Evolutionary conservation across 441 rosid species (phyloP).

Genomic region (Syzygium syzygioides): DNA sequence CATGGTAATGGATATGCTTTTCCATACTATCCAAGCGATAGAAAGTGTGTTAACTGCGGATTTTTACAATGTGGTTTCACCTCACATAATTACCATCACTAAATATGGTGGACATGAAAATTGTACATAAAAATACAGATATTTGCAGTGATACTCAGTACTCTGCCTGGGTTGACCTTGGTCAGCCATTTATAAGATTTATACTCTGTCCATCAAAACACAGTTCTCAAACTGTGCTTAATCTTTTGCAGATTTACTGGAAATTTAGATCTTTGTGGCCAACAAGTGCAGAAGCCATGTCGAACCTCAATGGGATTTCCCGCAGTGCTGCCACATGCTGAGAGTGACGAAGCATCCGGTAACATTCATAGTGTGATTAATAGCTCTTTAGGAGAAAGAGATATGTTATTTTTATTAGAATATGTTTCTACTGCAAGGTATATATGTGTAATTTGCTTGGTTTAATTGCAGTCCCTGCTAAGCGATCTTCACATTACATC

Average conservation of each 20-base stretch:
- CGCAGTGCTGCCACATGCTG: constrained; percentile 87
- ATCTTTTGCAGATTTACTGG: constrained; percentile 59
- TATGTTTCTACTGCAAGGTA: not conserved
- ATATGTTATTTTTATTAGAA: not conserved
- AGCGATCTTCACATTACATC: constrained; percentile 72
- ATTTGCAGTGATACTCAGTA: not conserved
- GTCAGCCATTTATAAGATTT: not conserved
- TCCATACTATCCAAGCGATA: not conserved
- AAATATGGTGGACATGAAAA: not conserved
- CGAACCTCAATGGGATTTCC: constrained; percentile 94
- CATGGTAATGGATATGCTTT: not conserved
- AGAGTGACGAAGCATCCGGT: constrained; percentile 79
- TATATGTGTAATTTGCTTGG: not conserved
- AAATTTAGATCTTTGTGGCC: constrained; percentile 85
- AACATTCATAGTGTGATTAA: constrained; percentile 16
- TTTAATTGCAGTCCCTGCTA: constrained; percentile 43
- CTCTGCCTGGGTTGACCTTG: not conserved
- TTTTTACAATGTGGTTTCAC: not conserved
- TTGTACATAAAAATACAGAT: not conserved
- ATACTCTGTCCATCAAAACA: not conserved
- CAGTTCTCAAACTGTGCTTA: not conserved
- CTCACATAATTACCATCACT: not conserved
- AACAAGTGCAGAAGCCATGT: constrained; percentile 85
- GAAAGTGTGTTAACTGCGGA: not conserved
- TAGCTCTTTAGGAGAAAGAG: not conserved